Percentiles rank a stretch among this genome's conserved stretches.
These are phyloP conservation scores for Vinca minor DNA, from an alignment of 257 asterid species.

Conservation along the genomic window DNA sequence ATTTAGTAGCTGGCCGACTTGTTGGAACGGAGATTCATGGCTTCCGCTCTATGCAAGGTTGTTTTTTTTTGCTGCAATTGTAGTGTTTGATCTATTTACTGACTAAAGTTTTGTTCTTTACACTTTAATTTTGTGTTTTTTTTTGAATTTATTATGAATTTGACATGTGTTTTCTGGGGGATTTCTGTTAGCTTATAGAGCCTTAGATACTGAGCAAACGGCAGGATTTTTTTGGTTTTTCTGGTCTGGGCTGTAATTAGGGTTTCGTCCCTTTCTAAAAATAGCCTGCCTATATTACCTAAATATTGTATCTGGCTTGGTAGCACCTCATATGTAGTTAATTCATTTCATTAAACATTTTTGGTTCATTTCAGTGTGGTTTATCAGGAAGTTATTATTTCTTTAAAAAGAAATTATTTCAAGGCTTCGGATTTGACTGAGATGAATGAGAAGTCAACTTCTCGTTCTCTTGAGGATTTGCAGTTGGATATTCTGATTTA, in stretches of 20 bases:
- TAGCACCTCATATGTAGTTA: too few relatives aligned
- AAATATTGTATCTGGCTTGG: too few relatives aligned
- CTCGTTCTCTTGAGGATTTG: too few relatives aligned
- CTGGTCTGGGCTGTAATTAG: too few relatives aligned
- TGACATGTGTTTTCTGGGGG: not conserved
- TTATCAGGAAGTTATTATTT: too few relatives aligned
- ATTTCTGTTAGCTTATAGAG: not conserved
- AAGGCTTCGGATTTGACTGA: slow-evolving; percentile 2
- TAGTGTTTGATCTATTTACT: not conserved
- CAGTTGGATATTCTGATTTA: not conserved
- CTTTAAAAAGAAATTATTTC: too few relatives aligned
- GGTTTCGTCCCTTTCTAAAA: too few relatives aligned
- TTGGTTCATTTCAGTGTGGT: too few relatives aligned
- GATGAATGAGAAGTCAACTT: too few relatives aligned
- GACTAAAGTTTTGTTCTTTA: not conserved
- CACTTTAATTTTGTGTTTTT: not conserved
- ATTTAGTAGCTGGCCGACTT: slow-evolving; percentile 30
- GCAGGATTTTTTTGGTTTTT: not conserved
- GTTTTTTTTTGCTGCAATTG: not conserved
- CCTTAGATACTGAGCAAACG: too few relatives aligned
- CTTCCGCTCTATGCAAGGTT: slow-evolving; percentile 74
- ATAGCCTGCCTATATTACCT: too few relatives aligned
- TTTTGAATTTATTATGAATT: not conserved
- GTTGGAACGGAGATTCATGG: slow-evolving; percentile 84
- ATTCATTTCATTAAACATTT: too few relatives aligned